Base-by-base conservation (phyloP, 768 basidiomycete species). In the Phylloporus scabripes region DNA sequence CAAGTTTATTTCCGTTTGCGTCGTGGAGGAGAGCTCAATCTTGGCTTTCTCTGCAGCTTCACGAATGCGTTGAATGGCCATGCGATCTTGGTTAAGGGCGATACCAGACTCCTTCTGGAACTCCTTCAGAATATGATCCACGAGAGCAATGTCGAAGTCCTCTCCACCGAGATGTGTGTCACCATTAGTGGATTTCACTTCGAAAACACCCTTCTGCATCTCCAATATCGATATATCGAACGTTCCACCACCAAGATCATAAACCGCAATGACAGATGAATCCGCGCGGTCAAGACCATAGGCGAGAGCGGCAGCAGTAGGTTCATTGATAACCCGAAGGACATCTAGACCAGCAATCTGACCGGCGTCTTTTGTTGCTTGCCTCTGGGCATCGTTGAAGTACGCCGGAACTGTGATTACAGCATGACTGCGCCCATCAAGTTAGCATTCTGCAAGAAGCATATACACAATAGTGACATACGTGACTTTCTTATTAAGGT, bases 1-100 rank as follows among this genome's bases (percentile, higher is more conserved):
- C 58, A 98, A 69, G 70, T 96, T 97, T 73, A 98, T 82, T 68
- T 99, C 96, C 26, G 96, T 99, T 67, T 97, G 91, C 0, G 87
- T 76, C 2, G 94, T 90, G 10, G 91, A 93, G 10, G 93, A 97
- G 21, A 99, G 75, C 66, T 98, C 95, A 44, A 96, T 94, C 82
- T 99, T 99, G 57, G 96, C 96, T 77, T 97, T 97, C 78, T 99
- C 96, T 11, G 95, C 92, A 17, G 96, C 96, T 70, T 99, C 96
- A 60, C 96, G 92, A 54, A 99, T 92, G 71, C 96, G 92, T 70
- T 98, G 96, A 59, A 99, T 90, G 7, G 96, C 94, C 88, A 97
- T 96, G 43, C 85, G 79, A 68, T 99, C 96, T 58, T 79, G 74
- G 57, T 74, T 75, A 38, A 98, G 82, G 62, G 92, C 85, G 52